Evolutionary conservation across 2,329 filamentous ascomycete species (phyloP), one percentile per base, ranked within the genome.

Genomic region (Aspergillus chevalieri): DNA sequence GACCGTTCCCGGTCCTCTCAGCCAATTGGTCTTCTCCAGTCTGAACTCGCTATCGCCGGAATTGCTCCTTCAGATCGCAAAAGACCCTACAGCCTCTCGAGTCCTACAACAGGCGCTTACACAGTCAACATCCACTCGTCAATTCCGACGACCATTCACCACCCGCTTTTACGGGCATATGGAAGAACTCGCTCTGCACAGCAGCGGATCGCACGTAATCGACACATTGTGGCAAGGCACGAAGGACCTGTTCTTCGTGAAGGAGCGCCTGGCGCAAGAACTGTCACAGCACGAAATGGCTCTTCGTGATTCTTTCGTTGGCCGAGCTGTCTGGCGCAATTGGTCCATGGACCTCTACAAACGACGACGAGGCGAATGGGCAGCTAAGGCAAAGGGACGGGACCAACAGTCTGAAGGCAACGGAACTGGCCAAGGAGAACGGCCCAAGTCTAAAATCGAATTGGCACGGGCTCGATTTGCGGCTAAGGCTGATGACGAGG

Each of bases 301-400:
- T 1, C 66, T 88, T 15, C 77, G 84, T n/a, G 82, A 86, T 50
- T 83, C 79, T 1, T 79, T 78, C 33, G 76, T 82, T 19, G 85
- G 85, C 2, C 73, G 84, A 30, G 82, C 81, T 3, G 84, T 88
- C 9, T 87, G 84, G 84, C 77, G 82, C 55, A 88, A 87, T 61
- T 89, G 85, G 85, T 78, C 76, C 33, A 84, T 88, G 79, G 85
- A 89, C 66, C 67, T 85, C 5, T 88, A 84, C 67, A 85, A 83
- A 62, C 74, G 83, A 24, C 72, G 77, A 47, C 72, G 81, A 38
- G 74, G 71, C 5, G 83, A 86, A 49, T 89, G 85, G 85, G 74
- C 83, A 50, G 74, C 73, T 49, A 77, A 81, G 56, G 79, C 79
- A 9, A 83, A 83, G 44, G 79, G 79, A 30, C 52, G 72, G 44